phyloP scores from a whole-genome alignment of 1,284 basidiomycete species.

The Pseudozyma tsukubaensis region DNA sequence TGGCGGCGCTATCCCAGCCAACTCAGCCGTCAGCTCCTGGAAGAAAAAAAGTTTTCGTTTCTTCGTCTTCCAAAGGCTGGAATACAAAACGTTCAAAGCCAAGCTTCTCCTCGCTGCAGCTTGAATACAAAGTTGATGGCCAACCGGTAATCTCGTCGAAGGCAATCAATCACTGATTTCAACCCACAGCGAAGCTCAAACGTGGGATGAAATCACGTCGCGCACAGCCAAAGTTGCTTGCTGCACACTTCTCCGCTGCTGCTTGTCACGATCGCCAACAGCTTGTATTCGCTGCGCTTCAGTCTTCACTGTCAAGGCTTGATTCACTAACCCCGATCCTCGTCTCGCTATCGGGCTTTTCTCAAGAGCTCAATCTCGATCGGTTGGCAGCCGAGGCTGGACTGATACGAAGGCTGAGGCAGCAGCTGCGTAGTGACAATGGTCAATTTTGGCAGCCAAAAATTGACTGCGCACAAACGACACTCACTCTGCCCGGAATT shows the following conservation, averaged over 20 bases:
- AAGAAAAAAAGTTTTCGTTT: constrained; percentile 38
- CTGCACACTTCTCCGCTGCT: neutral
- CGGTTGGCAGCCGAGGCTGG: too few species aligned
- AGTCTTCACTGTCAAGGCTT: too few species aligned
- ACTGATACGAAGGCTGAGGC: too few species aligned
- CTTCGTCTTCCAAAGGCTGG: neutral
- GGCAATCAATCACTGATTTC: too few species aligned
- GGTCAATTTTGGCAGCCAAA: too few species aligned
- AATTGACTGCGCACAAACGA: too few species aligned
- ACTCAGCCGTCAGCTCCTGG: constrained; percentile 16
- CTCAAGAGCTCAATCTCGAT: too few species aligned
- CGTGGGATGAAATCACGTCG: constrained; percentile 25
- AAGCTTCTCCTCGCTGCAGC: neutral
- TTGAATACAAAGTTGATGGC: too few species aligned
- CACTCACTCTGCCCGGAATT: too few species aligned
- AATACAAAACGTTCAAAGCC: neutral
- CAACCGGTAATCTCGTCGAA: too few species aligned
- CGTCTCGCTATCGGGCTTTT: too few species aligned
- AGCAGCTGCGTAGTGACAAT: too few species aligned
- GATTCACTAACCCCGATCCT: neutral
- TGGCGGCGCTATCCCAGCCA: constrained; percentile 1
- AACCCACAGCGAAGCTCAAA: neutral
- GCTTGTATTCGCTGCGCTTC: neutral
- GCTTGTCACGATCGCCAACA: constrained; percentile 16
- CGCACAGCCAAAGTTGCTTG: neutral